These are phyloP conservation scores for Elaeis oleifera DNA, from an alignment of 202 grass and related monocot species.

Conservation along the genomic window DNA sequence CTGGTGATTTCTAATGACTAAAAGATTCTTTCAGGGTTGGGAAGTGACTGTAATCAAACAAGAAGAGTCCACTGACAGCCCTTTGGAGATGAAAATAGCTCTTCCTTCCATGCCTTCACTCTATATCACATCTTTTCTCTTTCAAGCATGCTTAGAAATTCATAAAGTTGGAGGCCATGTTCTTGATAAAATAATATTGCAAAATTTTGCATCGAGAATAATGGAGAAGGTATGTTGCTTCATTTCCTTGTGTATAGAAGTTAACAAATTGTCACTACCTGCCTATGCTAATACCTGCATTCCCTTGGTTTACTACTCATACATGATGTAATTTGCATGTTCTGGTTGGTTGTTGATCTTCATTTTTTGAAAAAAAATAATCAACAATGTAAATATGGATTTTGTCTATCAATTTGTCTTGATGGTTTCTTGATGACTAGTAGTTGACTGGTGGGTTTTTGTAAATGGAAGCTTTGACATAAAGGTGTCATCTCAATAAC, in stretches of 20 bases:
- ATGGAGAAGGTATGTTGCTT: constrained; percentile 63
- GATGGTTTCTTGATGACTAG: too few species aligned
- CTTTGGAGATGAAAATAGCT: constrained; percentile 77
- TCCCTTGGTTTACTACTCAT: too few species aligned
- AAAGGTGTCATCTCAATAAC: too few species aligned
- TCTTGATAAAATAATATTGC: constrained; percentile 70
- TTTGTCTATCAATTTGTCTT: too few species aligned
- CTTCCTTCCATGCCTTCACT: constrained; percentile 98
- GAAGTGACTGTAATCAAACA: constrained; percentile 93
- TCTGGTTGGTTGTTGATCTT: too few species aligned
- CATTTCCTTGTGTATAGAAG: neutral
- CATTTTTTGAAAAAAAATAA: too few species aligned
- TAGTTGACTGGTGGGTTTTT: too few species aligned
- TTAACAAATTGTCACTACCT: neutral
- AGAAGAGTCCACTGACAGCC: constrained; percentile 61
- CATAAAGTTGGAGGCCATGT: constrained; percentile 97
- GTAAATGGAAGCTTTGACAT: too few species aligned
- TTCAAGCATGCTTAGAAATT: constrained; percentile 94
- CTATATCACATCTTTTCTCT: constrained; percentile 89
- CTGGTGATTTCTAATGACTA: too few species aligned
- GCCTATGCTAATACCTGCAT: neutral
- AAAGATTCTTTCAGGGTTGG: constrained; percentile 69
- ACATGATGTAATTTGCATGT: too few species aligned
- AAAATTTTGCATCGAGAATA: constrained; percentile 80
- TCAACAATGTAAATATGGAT: too few species aligned